Evolutionary conservation across 768 basidiomycete species (phyloP).

Genomic region (Pisolithus orientalis): DNA sequence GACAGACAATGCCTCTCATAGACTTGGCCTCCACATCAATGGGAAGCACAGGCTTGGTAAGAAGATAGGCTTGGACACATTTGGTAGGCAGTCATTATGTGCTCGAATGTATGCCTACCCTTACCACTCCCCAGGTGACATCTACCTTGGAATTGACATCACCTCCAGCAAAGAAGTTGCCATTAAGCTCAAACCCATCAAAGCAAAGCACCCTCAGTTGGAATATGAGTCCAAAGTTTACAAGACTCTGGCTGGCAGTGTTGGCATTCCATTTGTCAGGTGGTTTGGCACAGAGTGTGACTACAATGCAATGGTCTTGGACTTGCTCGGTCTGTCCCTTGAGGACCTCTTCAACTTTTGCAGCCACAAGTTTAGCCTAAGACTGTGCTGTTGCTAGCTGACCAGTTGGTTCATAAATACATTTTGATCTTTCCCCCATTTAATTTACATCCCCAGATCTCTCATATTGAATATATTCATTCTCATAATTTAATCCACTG

Average conservation of each 20-base stretch:
- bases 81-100: conserved; percentile 54
- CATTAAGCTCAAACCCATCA: too few species aligned
- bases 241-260: conserved; percentile 98
- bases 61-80: conserved; percentile 98
- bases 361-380: conserved; percentile 95
- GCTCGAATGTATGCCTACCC: neutral
- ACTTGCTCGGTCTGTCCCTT: conserved; percentile 87
- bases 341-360: conserved; percentile 93
- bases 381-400: conserved; percentile 68
- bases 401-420: conserved; percentile 32
- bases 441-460: conserved; percentile 56
- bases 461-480: conserved; percentile 98
- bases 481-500: conserved; percentile 97
- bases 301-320: conserved; percentile 99
- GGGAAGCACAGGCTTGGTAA: conserved; percentile 97
- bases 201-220: conserved; percentile 32
- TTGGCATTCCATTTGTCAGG: conserved; percentile 96
- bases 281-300: conserved; percentile 97
- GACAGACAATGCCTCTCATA: too few species aligned
- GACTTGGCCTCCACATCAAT: conserved; percentile 60
- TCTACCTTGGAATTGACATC: too few species aligned
- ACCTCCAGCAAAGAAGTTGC: too few species aligned
- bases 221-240: conserved; percentile 91
- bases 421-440: conserved; percentile 34
- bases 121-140: too few species aligned